Base-by-base conservation (phyloP, 768 basidiomycete species). In the Amanita rimosa region DNA sequence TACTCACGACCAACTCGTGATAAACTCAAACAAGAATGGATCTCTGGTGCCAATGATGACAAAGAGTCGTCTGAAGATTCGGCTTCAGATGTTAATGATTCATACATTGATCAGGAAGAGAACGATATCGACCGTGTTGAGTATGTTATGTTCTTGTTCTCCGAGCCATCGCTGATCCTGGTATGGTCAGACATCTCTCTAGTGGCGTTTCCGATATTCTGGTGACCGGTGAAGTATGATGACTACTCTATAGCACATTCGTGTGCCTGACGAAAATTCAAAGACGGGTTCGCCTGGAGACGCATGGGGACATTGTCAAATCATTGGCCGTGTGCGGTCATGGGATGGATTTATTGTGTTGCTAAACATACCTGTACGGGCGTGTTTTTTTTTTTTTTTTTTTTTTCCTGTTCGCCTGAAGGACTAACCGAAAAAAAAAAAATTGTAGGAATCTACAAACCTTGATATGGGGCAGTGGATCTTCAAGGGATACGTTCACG, bases 331-430 rank as follows among this genome's bases (percentile, higher is more conserved):
- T 59, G 64, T 76, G 50, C 63, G 74, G 26, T 62, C 63, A 31
- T 76, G 76, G 74, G 75, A 78, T 57, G 75, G 75, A 3, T 55
- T 75, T 22, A 57, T 75, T 5, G 68, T 68, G 35, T 61, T 78
- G 39, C 61, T 75, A 31, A 70, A 72, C 27, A 62, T 63, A 50
- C 65, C 73, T 9, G 76, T 75, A 57, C 42, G 72, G 63, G 26
- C 13, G 14, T 7, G 14, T 21, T 2, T n/a, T n/a, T n/a, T n/a
- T n/a, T n/a, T n/a, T n/a, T n/a, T n/a, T n/a, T n/a, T n/a, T n/a
- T n/a, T n/a, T n/a, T n/a, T n/a, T 7, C 41, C 51, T 22, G 8
- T 37, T 37, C 13, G 21, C 26, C 45, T 36, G 8, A 51, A 44
- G 24, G 21, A 36, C 46, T 44, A 38, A 36, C 39, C n/a, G n/a